phyloP scores from a whole-genome alignment of 2,329 filamentous ascomycete genomes.

The Fusarium sp. region DNA sequence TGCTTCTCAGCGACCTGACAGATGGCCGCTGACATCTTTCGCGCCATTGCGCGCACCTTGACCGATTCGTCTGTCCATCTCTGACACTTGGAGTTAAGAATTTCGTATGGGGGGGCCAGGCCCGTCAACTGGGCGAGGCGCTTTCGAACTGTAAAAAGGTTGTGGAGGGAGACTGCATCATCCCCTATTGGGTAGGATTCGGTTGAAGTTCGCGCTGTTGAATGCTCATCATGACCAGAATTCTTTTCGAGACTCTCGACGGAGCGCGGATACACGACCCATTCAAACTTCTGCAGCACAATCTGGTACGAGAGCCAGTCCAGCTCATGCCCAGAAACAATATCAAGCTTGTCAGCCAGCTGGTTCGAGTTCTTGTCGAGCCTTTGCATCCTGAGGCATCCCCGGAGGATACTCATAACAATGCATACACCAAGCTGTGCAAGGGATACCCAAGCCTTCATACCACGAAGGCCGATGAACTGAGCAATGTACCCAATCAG shows the following conservation, averaged over 20 bases:
- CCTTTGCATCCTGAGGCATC: background rate
- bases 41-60: conserved; percentile 16
- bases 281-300: background rate
- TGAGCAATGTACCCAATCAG: background rate
- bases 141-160: background rate
- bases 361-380: background rate
- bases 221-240: background rate
- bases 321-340: background rate
- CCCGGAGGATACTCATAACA: background rate
- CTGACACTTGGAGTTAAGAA: background rate
- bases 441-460: background rate
- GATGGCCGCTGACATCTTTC: conserved; percentile 4
- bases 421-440: background rate
- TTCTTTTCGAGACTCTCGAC: background rate
- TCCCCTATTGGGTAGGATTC: background rate
- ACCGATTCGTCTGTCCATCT: conserved; percentile 23
- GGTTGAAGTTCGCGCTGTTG: background rate
- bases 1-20: conserved; percentile 6
- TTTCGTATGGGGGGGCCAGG: background rate
- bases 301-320: background rate
- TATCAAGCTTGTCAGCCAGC: background rate
- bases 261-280: background rate
- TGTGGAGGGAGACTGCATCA: background rate
- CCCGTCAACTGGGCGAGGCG: conserved; percentile 23
- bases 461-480: background rate